A percentile compares a stretch with the other conserved stretches of the same genome.
These are phyloP conservation scores for Brassica balearica DNA, from an alignment of 441 rosid genomes.

Conservation along the genomic window DNA sequence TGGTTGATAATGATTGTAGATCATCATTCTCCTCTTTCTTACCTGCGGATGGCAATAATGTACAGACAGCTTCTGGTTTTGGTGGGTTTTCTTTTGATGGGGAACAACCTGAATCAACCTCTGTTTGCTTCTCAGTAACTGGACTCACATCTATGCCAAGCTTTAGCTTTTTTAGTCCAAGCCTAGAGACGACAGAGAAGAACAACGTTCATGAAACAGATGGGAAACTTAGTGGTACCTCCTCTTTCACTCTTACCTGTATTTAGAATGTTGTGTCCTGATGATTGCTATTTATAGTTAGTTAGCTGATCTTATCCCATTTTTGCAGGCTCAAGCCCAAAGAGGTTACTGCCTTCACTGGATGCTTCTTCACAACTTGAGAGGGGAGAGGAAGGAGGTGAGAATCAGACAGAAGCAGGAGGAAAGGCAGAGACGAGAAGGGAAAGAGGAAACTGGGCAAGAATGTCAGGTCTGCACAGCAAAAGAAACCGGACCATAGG, in stretches of 20 bases:
- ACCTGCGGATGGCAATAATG: conserved; percentile 46
- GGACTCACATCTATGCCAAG: conserved; percentile 73
- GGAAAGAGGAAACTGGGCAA: conserved; percentile 49
- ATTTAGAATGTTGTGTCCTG: neutral
- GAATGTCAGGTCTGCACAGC: conserved; percentile 58
- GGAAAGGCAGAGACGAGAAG: conserved; percentile 46
- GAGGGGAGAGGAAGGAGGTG: conserved; percentile 26
- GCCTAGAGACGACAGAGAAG: conserved; percentile 37
- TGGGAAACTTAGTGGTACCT: conserved; percentile 52
- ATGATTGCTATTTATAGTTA: conserved; percentile 1
- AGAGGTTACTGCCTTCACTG: conserved; percentile 46
- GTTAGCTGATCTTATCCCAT: conserved; percentile 5
- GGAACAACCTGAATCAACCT: conserved; percentile 45
- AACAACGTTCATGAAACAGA: conserved; percentile 40
- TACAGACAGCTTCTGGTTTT: conserved; percentile 26
- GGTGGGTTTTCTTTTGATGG: conserved; percentile 70
- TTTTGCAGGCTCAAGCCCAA: conserved; percentile 50
- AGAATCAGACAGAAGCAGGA: conserved; percentile 39
- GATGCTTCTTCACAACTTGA: conserved; percentile 46
- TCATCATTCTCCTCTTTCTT: conserved; percentile 66
- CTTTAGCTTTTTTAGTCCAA: conserved; percentile 67
- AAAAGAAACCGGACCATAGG: conserved; percentile 80
- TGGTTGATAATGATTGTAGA: conserved; percentile 51
- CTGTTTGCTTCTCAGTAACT: conserved; percentile 43
- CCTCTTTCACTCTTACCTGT: neutral